A percentile compares a stretch with the other conserved stretches of the same genome.
phyloP scores from a whole-genome alignment of 129 eudicot genomes.

The Helianthus tuberosus region DNA sequence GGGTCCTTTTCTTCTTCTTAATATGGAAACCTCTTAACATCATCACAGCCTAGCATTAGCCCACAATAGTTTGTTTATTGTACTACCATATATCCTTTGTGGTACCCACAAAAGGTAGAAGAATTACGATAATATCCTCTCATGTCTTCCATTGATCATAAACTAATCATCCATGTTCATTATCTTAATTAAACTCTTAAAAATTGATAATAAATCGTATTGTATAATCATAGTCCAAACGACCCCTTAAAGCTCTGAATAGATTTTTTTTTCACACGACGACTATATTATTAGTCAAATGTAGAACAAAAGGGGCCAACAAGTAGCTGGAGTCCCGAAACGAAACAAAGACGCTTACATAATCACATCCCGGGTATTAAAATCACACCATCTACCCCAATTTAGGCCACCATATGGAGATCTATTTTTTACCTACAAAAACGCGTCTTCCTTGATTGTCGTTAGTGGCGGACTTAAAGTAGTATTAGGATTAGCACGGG shows the following conservation, averaged over 20 bases:
- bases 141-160: not conserved
- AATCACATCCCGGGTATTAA: too few relatives aligned
- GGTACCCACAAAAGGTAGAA: slow-evolving; percentile 19
- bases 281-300: too few relatives aligned
- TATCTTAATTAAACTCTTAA: not conserved
- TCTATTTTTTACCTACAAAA: too few relatives aligned
- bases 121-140: slow-evolving; percentile 19
- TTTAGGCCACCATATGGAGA: too few relatives aligned
- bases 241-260: not conserved
- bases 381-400: too few relatives aligned
- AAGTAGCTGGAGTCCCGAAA: too few relatives aligned
- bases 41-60: slow-evolving; percentile 57
- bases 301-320: too few relatives aligned
- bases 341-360: too few relatives aligned
- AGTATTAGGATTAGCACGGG: too few relatives aligned
- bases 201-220: not conserved
- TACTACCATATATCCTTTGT: slow-evolving; percentile 32
- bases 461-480: too few relatives aligned
- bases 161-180: not conserved
- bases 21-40: slow-evolving; percentile 46
- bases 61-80: slow-evolving; percentile 47
- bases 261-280: too few relatives aligned
- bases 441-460: too few relatives aligned
- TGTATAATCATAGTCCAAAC: not conserved
- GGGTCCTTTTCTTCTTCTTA: slow-evolving; percentile 29